Evolutionary conservation across 2,329 filamentous ascomycete species (phyloP), one percentile per base, ranked within the genome.

Genomic region (Zasmidium citrigriseum): DNA sequence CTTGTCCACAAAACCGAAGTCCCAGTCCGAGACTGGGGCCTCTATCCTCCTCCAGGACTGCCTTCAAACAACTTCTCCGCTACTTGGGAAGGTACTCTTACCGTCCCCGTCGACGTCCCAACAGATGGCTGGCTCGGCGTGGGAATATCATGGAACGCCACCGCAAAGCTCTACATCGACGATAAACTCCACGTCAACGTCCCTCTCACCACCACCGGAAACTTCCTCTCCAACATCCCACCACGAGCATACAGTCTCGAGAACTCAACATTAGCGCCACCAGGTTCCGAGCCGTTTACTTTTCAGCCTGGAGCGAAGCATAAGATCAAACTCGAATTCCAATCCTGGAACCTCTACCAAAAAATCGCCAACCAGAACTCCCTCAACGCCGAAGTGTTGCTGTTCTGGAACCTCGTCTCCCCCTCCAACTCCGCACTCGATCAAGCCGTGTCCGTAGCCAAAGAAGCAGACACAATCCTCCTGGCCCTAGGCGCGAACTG

Each of bases 391-490:
- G 44, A 63, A 55, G 29, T 63, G 29, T 12, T 59, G 11, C 55
- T 63, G 25, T 63, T 63, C 53, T 63, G 61, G 61, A 63, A 63
- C 46, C 55, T 63, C 23, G 61, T 60, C 27, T 57, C 59, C 12
- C 52, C 55, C 22, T 21, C 53, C 3, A 45, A 55, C 14, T 22
- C 44, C 29, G 61, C 61, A 11, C 21, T 62, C 16, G 27, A 38
- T 9, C 57, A 62, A 55, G 60, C 60, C 5, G 20, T 61, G 4
- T 38, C 24, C 18, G 11, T 58, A 14, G 58, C 58, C 21, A 20
- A 41, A 22, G 21, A 34, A 18, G 55, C 61, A 4, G 58, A 60
- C 20, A 29, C 45, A 2, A 27, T 61, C 21, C 45, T 63, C 46
- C 55, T 63, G 9, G 52, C 58, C 27, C 44, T 61, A 1, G 61